Evolutionary conservation across 139 green algal genomes (phyloP).

Genomic region (Tetradesmus obliquus): DNA sequence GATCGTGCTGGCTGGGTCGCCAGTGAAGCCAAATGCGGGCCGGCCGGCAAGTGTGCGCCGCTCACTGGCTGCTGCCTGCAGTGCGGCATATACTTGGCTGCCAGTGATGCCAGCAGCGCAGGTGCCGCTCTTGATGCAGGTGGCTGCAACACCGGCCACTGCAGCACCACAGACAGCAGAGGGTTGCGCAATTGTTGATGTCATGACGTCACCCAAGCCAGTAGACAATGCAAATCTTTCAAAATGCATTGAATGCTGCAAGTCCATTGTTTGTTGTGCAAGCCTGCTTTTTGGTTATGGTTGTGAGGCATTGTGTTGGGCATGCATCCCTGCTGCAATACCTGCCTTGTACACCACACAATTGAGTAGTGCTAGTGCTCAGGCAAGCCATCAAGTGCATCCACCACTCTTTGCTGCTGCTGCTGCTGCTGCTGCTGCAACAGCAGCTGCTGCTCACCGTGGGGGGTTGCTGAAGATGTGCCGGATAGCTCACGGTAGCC

Average conservation of each 20-base stretch:
- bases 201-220: too few relatives aligned
- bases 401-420: not conserved
- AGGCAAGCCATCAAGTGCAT: not conserved
- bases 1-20: not conserved
- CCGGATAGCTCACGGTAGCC: not conserved
- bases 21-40: not conserved
- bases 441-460: not conserved
- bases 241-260: too few relatives aligned
- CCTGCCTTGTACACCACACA: too few relatives aligned
- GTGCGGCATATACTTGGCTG: not conserved
- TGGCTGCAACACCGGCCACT: not conserved
- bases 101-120: not conserved
- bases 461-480: not conserved
- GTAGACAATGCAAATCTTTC: too few relatives aligned
- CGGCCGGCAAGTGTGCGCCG: not conserved
- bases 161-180: not conserved
- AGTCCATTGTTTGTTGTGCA: not conserved
- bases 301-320: not conserved
- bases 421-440: not conserved
- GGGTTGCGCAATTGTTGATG: too few relatives aligned
- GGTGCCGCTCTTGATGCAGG: not conserved
- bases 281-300: not conserved
- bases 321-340: not conserved
- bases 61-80: not conserved
- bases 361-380: too few relatives aligned